Conservation (phyloP, 2,329 filamentous ascomycete species). For the Epichloe bromicola region DNA sequence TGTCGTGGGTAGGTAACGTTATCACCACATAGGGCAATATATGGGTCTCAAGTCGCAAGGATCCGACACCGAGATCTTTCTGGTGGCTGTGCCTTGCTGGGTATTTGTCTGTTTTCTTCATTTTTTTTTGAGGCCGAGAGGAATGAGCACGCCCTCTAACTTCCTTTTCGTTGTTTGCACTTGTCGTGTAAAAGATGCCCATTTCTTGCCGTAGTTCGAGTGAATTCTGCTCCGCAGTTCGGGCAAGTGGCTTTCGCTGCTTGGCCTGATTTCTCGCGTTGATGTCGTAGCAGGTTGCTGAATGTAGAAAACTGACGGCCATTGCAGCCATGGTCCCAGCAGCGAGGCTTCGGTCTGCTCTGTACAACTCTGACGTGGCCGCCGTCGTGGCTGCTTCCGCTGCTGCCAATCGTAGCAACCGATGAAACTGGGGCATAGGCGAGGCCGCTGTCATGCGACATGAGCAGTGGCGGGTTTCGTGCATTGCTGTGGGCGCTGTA, state of each 20-base stretch:
- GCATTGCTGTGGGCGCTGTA: conserved; percentile 15
- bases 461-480: conserved; percentile 25
- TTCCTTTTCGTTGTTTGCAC: conserved; percentile 53
- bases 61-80: not conserved
- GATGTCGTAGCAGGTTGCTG: conserved; percentile 84
- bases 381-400: conserved; percentile 23
- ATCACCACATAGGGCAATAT: not conserved
- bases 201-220: conserved; percentile 75
- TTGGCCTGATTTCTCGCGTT: conserved; percentile 87
- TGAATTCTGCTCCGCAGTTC: conserved; percentile 87
- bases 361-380: conserved; percentile 56
- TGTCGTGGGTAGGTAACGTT: not conserved
- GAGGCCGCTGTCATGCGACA: conserved; percentile 25
- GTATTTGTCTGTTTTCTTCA: not conserved
- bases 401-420: conserved; percentile 23
- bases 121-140: not conserved
- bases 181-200: conserved; percentile 80
- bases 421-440: conserved; percentile 30
- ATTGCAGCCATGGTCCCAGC: conserved; percentile 95
- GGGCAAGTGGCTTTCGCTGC: conserved; percentile 81
- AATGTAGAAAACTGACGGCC: conserved; percentile 93
- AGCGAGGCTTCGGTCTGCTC: conserved; percentile 81
- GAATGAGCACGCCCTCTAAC: not conserved
- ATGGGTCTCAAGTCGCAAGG: not conserved
- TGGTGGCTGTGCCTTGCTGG: not conserved